phyloP scores from a whole-genome alignment of 495 filamentous ascomycete species.

The Penicillium waksmanii region DNA sequence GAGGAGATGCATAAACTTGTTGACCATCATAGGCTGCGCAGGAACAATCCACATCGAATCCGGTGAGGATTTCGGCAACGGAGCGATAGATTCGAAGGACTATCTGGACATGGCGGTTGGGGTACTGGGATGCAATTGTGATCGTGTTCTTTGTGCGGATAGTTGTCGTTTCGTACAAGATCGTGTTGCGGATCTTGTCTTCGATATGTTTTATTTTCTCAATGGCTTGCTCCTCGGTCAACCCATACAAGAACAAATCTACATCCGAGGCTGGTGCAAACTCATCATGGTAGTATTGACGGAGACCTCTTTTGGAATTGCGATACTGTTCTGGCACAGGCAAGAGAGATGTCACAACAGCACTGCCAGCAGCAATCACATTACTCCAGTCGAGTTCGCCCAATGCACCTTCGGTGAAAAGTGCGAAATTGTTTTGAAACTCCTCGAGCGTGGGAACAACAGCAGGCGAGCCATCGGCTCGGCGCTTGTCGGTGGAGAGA shows the following conservation, averaged over 20 bases:
- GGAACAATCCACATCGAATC: conserved; percentile 84
- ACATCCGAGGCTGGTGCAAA: conserved; percentile 83
- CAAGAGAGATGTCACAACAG: conserved; percentile 73
- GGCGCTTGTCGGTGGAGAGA: conserved; percentile 61
- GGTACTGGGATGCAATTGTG: conserved; percentile 82
- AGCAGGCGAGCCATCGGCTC: conserved; percentile 61
- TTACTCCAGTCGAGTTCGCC: conserved; percentile 76
- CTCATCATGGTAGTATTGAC: conserved; percentile 77
- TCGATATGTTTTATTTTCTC: conserved; percentile 85
- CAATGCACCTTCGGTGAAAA: conserved; percentile 72
- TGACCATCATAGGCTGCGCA: conserved; percentile 78
- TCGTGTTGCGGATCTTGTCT: conserved; percentile 64
- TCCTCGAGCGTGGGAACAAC: conserved; percentile 65
- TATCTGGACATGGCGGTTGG: conserved; percentile 79
- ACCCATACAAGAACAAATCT: conserved; percentile 80
- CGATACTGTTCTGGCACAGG: conserved; percentile 69
- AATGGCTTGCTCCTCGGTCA: conserved; percentile 70
- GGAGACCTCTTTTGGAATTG: conserved; percentile 61
- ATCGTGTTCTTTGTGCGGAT: conserved; percentile 82
- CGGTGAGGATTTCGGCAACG: conserved; percentile 77
- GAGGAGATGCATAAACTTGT: conserved; percentile 73
- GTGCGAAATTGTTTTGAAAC: conserved; percentile 73
- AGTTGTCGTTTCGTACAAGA: conserved; percentile 75
- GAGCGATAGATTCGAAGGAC: conserved; percentile 83
- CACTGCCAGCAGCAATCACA: conserved; percentile 74